Evolutionary conservation across 1,284 basidiomycete species (phyloP).

Genomic region (Rhodotorula sp.): DNA sequence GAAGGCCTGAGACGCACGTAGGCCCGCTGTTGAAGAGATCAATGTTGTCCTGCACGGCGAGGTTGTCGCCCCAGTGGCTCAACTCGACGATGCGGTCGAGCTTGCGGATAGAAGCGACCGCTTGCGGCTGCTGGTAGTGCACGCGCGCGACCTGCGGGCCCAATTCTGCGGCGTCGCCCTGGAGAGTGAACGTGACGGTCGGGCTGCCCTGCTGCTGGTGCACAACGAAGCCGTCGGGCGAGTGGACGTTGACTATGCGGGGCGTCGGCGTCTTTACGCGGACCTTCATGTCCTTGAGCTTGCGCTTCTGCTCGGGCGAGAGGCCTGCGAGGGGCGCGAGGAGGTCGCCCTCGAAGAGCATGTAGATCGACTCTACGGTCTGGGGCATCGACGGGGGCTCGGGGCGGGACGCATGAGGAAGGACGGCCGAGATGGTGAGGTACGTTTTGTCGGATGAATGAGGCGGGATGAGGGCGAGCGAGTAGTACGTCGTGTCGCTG

Average conservation of each 20-base stretch:
- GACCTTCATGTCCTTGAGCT: constrained; percentile 38
- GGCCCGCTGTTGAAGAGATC: constrained; percentile 84
- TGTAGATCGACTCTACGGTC: constrained; percentile 38
- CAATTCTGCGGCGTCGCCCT: not conserved
- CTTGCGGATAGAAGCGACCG: constrained; percentile 72
- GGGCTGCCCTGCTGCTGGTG: constrained; percentile 37
- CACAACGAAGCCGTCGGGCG: constrained; percentile 34
- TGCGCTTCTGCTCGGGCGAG: constrained; percentile 25
- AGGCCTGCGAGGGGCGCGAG: constrained; percentile 40
- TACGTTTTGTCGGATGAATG: constrained; percentile 7
- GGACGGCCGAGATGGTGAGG: constrained; percentile 37
- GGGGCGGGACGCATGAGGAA: constrained; percentile 24
- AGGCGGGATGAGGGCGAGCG: constrained; percentile 7
- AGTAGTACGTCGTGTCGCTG: constrained; percentile 34
- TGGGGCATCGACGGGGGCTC: constrained; percentile 39
- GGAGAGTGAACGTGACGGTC: constrained; percentile 36
- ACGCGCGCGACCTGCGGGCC: constrained; percentile 61
- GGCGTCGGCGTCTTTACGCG: constrained; percentile 38
- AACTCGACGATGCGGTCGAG: constrained; percentile 81
- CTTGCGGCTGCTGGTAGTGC: constrained; percentile 78
- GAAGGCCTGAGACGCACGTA: constrained; percentile 59
- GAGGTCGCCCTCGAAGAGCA: constrained; percentile 35
- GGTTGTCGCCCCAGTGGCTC: constrained; percentile 93
- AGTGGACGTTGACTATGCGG: constrained; percentile 26
- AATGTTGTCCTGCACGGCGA: constrained; percentile 90